phyloP scores from a whole-genome alignment of 2,329 filamentous ascomycete genomes.

The Botryotinia convoluta region DNA sequence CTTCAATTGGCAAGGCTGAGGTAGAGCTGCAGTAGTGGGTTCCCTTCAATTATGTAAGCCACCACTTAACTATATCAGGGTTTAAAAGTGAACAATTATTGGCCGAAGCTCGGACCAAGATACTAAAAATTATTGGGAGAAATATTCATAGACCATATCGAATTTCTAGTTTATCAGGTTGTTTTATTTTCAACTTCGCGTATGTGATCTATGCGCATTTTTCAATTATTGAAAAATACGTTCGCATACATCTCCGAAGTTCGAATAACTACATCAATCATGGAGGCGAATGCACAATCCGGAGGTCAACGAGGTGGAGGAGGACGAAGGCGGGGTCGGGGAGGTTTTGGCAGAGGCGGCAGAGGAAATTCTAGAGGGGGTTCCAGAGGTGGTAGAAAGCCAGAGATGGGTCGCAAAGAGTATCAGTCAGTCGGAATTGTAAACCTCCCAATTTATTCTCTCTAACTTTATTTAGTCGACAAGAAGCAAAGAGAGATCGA shows the following conservation, averaged over 20 bases:
- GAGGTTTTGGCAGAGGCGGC: slow-evolving; percentile 27
- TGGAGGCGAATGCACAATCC: slow-evolving; percentile 23
- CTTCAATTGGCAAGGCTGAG: slow-evolving; percentile 7
- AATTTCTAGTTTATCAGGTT: neutral
- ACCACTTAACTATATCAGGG: neutral
- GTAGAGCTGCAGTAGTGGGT: neutral
- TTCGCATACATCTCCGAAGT: neutral
- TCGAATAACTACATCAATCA: slow-evolving; percentile 21
- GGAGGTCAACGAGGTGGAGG: slow-evolving; percentile 25
- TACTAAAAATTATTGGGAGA: neutral
- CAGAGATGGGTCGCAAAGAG: slow-evolving; percentile 64
- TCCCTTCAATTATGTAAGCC: neutral
- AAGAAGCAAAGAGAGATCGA: slow-evolving; percentile 51
- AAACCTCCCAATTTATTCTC: slow-evolving; percentile 23
- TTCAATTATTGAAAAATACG: neutral
- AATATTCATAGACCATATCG: slow-evolving; percentile 1
- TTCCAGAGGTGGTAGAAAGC: slow-evolving; percentile 56
- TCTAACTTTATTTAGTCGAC: slow-evolving; percentile 53
- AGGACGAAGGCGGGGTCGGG: slow-evolving; percentile 27
- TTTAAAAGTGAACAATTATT: neutral
- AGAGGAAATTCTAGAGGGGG: slow-evolving; percentile 42
- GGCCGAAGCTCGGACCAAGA: slow-evolving; percentile 4
- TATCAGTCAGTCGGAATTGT: slow-evolving; percentile 55
- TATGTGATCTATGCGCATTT: neutral
- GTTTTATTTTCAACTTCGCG: neutral